Evolutionary conservation across 2,329 filamentous ascomycete species (phyloP).

Genomic region (Ophiostoma australiae): DNA sequence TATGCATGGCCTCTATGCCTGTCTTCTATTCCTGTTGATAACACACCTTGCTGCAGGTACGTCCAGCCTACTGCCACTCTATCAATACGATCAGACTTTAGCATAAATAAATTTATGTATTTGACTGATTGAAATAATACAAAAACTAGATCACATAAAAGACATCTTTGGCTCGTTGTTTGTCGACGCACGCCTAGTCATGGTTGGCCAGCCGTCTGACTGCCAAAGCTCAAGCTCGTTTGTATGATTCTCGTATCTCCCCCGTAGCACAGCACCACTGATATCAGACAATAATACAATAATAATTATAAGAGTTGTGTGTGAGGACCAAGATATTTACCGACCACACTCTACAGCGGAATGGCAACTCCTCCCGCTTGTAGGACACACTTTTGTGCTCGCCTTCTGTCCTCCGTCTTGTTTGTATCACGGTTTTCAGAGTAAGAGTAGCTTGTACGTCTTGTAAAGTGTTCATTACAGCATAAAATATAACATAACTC

Average conservation of each 20-base stretch:
- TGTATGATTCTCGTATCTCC: constrained; percentile 16
- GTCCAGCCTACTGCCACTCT: background rate
- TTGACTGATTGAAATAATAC: too few relatives aligned
- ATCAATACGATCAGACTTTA: background rate
- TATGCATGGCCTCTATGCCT: too few relatives aligned
- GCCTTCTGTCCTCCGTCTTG: background rate
- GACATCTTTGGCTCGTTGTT: background rate
- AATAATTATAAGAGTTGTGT: too few relatives aligned
- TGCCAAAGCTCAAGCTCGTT: constrained; percentile 10
- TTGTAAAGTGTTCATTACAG: background rate
- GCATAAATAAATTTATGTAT: background rate
- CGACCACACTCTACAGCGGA: background rate
- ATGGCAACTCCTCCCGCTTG: constrained; percentile 21
- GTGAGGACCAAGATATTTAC: too few relatives aligned
- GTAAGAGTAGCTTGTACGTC: background rate
- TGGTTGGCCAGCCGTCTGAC: background rate
- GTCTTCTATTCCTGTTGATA: background rate
- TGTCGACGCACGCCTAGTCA: background rate
- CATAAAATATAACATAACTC: background rate
- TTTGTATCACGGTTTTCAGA: background rate
- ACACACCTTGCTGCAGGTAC: background rate
- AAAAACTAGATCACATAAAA: background rate
- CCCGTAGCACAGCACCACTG: constrained; percentile 19
- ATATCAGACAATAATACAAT: background rate
- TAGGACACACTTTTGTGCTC: constrained; percentile 11